phyloP scores from a whole-genome alignment of 2,329 filamentous ascomycete species.

The Cercospora sp. region DNA sequence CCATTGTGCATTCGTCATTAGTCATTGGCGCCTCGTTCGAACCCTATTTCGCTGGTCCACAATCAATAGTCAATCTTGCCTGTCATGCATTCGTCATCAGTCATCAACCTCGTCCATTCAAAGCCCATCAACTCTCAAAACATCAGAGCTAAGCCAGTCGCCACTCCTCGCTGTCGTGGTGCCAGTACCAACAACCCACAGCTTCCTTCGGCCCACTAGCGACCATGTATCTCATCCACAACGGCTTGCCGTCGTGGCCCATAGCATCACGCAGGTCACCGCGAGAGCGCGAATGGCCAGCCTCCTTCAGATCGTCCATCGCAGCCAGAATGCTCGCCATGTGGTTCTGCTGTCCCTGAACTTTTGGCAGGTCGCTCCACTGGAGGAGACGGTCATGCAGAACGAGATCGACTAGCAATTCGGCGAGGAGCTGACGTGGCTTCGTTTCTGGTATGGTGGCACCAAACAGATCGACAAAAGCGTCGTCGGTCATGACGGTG shows the following conservation, averaged over 20 bases:
- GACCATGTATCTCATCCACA: background rate
- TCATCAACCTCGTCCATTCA: background rate
- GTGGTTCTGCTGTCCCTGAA: background rate
- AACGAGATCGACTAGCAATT: background rate
- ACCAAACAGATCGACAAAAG: background rate
- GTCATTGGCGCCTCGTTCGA: background rate
- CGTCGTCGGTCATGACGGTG: background rate
- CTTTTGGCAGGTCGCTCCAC: background rate
- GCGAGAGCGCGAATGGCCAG: background rate
- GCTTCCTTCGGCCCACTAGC: background rate
- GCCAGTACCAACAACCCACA: background rate
- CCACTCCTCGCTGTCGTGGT: background rate
- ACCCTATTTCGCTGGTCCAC: background rate
- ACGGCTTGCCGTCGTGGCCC: background rate
- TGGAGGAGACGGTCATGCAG: background rate
- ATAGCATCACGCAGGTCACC: background rate
- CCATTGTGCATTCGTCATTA: background rate
- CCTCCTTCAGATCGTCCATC: background rate
- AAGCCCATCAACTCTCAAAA: background rate
- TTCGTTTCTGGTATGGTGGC: background rate
- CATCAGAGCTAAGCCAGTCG: background rate
- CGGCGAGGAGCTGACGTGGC: background rate
- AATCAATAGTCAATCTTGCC: background rate
- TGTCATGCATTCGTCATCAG: background rate
- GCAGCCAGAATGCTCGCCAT: background rate